These are phyloP conservation scores for Fusarium goolgardi DNA, from an alignment of 2,329 filamentous ascomycete species.

Conservation along the genomic window DNA sequence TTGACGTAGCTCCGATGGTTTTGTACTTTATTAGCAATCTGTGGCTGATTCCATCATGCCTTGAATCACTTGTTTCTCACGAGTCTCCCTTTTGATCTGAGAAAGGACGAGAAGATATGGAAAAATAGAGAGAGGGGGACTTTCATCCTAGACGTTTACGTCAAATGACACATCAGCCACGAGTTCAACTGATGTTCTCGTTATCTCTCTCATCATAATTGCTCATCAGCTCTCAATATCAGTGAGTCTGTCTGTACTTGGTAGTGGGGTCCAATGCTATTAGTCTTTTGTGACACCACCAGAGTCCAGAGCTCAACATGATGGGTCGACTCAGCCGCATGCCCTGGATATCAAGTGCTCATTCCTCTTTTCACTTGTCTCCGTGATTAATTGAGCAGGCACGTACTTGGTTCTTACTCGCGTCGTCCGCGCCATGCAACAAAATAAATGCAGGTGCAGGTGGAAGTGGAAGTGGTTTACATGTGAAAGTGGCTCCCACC, in stretches of 20 bases:
- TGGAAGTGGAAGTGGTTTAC: constrained; percentile 26
- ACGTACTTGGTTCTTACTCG: neutral
- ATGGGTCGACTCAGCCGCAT: constrained; percentile 45
- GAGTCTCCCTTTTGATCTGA: constrained; percentile 21
- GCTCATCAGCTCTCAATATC: neutral
- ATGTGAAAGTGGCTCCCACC: constrained; percentile 47
- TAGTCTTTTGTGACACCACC: constrained; percentile 43
- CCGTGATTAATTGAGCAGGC: constrained; percentile 1
- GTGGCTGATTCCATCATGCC: constrained; percentile 21
- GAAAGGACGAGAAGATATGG: neutral
- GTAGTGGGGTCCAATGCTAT: constrained; percentile 39
- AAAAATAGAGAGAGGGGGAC: neutral
- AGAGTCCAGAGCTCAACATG: constrained; percentile 19
- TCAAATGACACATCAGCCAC: constrained; percentile 7
- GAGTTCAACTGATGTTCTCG: neutral
- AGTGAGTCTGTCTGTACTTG: neutral
- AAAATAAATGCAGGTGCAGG: neutral
- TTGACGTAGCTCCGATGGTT: constrained; percentile 12
- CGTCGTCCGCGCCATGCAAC: constrained; percentile 6
- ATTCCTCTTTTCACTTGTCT: constrained; percentile 30
- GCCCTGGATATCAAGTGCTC: constrained; percentile 17
- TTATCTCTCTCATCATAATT: constrained; percentile 5
- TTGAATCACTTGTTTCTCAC: constrained; percentile 25
- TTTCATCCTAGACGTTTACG: neutral
- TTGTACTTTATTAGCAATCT: neutral